phyloP scores from a whole-genome alignment of 768 basidiomycete species.

The Suillus spraguei region DNA sequence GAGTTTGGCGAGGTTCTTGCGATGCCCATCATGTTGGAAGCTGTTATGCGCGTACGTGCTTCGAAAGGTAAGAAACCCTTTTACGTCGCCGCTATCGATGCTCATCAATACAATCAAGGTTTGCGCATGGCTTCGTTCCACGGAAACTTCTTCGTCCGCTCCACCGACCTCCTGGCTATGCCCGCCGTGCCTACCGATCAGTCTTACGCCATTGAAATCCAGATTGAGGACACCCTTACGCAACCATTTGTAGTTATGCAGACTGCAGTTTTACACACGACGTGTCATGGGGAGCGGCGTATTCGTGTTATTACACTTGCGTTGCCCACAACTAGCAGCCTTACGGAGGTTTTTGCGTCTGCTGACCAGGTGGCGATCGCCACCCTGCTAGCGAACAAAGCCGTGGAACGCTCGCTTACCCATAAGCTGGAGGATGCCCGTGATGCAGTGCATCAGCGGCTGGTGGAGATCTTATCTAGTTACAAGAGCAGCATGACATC shows the following conservation, averaged over 20 bases:
- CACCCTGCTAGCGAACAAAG: slow-evolving; percentile 88
- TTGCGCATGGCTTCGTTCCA: slow-evolving; percentile 97
- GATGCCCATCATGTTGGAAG: slow-evolving; percentile 94
- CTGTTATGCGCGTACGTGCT: slow-evolving; percentile 97
- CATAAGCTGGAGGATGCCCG: slow-evolving; percentile 90
- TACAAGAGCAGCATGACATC: slow-evolving; percentile 98
- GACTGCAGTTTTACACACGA: slow-evolving; percentile 93
- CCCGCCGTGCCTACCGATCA: slow-evolving; percentile 97
- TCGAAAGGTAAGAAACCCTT: slow-evolving; percentile 67
- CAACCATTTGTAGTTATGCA: slow-evolving; percentile 93
- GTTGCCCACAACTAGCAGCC: slow-evolving; percentile 82
- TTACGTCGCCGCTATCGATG: neutral
- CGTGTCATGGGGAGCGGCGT: slow-evolving; percentile 89
- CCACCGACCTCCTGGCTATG: slow-evolving; percentile 94
- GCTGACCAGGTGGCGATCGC: slow-evolving; percentile 88
- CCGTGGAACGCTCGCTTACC: slow-evolving; percentile 84
- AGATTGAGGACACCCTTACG: slow-evolving; percentile 93
- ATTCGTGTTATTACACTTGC: slow-evolving; percentile 91
- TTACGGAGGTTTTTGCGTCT: slow-evolving; percentile 89
- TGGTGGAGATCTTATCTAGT: slow-evolving; percentile 81
- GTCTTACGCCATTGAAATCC: slow-evolving; percentile 93
- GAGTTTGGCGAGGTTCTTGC: slow-evolving; percentile 94
- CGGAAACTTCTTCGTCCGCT: slow-evolving; percentile 98
- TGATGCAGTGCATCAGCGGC: slow-evolving; percentile 79
- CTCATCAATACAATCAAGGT: slow-evolving; percentile 43